Evolutionary conservation across 1,284 basidiomycete species (phyloP).

Genomic region (Flammula alnicola): DNA sequence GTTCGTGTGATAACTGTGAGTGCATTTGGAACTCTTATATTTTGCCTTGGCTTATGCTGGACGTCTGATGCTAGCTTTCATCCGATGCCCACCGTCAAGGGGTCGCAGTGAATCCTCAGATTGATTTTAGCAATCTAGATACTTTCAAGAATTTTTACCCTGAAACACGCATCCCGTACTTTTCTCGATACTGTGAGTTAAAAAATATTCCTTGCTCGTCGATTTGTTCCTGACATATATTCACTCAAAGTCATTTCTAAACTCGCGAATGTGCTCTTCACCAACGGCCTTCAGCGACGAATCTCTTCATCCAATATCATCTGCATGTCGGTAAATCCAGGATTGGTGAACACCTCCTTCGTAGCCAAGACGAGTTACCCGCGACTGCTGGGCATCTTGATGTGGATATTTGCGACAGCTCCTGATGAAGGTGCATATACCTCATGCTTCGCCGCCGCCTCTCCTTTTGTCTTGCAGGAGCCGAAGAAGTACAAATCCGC

Average conservation of each 20-base stretch:
- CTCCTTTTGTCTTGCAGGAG: constrained; percentile 31
- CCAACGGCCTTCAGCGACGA: constrained; percentile 40
- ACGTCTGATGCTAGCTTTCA: constrained; percentile 11
- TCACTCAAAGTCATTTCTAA: constrained; percentile 39
- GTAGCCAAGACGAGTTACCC: constrained; percentile 28
- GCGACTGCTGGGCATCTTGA: constrained; percentile 8
- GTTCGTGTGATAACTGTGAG: constrained; percentile 56
- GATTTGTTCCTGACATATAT: background rate
- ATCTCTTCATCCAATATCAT: constrained; percentile 28
- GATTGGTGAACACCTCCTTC: constrained; percentile 43
- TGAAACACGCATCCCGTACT: constrained; percentile 26
- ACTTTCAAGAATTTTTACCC: constrained; percentile 43
- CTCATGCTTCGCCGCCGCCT: constrained; percentile 49
- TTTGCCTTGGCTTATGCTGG: background rate
- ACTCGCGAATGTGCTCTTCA: constrained; percentile 43
- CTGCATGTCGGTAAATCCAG: constrained; percentile 36
- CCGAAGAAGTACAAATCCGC: constrained; percentile 44
- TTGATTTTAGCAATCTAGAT: constrained; percentile 38
- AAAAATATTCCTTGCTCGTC: background rate
- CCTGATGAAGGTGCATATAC: constrained; percentile 45
- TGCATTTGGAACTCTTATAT: background rate
- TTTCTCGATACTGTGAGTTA: constrained; percentile 41
- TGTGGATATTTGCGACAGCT: constrained; percentile 34
- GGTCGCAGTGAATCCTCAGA: constrained; percentile 19
- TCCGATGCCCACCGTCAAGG: constrained; percentile 21